phyloP scores from a whole-genome alignment of 2,329 filamentous ascomycete genomes.

The Alternaria triticina region DNA sequence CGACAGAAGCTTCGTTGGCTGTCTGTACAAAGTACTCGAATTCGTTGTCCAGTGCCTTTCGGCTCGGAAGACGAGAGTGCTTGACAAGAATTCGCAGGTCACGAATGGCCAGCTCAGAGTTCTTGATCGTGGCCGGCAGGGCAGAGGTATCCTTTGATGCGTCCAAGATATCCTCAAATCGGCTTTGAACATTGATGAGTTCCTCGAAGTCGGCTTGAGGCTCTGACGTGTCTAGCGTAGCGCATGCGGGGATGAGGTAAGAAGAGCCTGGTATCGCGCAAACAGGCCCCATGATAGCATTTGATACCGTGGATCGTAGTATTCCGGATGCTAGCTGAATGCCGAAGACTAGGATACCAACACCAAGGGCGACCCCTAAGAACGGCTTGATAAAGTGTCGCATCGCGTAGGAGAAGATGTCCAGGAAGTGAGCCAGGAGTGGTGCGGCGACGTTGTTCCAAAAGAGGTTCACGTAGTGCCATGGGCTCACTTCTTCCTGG shows the following conservation, averaged over 20 bases:
- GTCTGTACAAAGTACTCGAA: slow-evolving; percentile 78
- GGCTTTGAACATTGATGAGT: slow-evolving; percentile 75
- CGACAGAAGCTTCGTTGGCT: slow-evolving; percentile 67
- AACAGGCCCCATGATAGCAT: slow-evolving; percentile 70
- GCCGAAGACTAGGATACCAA: slow-evolving; percentile 62
- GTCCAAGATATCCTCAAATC: slow-evolving; percentile 77
- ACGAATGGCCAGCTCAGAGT: slow-evolving; percentile 74
- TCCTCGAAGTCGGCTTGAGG: slow-evolving; percentile 68
- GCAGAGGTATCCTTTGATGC: slow-evolving; percentile 69
- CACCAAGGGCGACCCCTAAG: slow-evolving; percentile 61
- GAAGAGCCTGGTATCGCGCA: slow-evolving; percentile 72
- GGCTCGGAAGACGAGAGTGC: slow-evolving; percentile 70
- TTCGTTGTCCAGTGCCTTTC: slow-evolving; percentile 74
- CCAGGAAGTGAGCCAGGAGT: slow-evolving; percentile 57
- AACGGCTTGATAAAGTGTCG: slow-evolving; percentile 67
- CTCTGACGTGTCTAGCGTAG: slow-evolving; percentile 13
- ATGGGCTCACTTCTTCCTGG: slow-evolving; percentile 24
- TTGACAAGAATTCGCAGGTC: slow-evolving; percentile 76
- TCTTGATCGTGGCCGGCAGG: slow-evolving; percentile 80
- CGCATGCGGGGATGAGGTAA: slow-evolving; percentile 70
- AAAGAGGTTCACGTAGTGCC: slow-evolving; percentile 34
- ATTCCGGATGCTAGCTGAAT: slow-evolving; percentile 63
- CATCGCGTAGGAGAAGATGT: slow-evolving; percentile 65
- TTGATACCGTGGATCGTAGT: slow-evolving; percentile 66
- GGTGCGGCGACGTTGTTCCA: slow-evolving; percentile 46